Evolutionary conservation across 2,329 filamentous ascomycete genomes (phyloP), one percentile per base, ranked within the genome.

Genomic region (Sporothrix dimorphospora): DNA sequence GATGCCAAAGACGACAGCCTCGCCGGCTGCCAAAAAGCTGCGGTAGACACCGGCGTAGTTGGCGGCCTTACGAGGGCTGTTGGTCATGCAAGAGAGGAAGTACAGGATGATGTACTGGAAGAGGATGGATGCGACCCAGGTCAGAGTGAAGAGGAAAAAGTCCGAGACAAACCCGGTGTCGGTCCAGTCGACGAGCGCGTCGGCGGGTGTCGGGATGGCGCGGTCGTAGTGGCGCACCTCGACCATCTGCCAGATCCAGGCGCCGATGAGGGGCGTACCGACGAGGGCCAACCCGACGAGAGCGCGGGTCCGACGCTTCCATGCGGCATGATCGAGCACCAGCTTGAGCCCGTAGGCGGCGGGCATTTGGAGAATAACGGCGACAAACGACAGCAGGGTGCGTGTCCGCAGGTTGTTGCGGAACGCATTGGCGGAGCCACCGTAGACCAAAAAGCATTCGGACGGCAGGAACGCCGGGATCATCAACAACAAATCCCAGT

Each of bases 381-480:
- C 74, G 51, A 79, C 75, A 72, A 81, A 80, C 6, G 77, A 78
- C 14, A 80, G 71, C 7, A 81, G 74, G 19, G 75, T 53, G 38
- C 70, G 61, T 2, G 70, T 53, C 12, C 70, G 47, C 61, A 71
- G 63, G 38, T 59, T 59, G 63, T 71, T 67, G 34, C 40, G 61
- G 61, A 66, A 71, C 45, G 71, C 74, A 61, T 80, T 80, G 38
- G 78, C 78, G 2, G 79, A 78, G 40, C 79, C 79, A n/a, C 75
- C 75, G 61, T 80, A 80, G 2, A 80, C 79, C 19, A 80, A 71
- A 49, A 79, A 80, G 19, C 76, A 77, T 71, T 80, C 78, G 4
- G 77, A 74, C 14, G 78, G 74, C 42, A 79, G 70, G 47, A 76
- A 76, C 14, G 75, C 75, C 1, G 75, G 75, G 4, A 76, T 65